Conservation (phyloP, 306 rosid genomes). For the Betula pendula region DNA sequence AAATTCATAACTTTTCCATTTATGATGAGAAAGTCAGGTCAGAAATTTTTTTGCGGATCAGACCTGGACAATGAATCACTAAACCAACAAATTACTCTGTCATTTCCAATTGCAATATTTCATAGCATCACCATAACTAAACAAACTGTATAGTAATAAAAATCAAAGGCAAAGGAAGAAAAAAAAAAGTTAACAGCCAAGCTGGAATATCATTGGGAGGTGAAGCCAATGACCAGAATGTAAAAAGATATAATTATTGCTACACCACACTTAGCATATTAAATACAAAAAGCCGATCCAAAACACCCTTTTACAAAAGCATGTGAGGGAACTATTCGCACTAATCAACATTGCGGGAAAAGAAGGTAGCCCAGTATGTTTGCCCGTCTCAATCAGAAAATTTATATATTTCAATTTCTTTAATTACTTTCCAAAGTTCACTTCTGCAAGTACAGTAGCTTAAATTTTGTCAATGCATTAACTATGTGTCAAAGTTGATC, state of each 20-base stretch:
- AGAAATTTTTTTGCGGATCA: neutral
- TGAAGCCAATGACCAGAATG: neutral
- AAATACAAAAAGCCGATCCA: neutral
- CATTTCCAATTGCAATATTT: neutral
- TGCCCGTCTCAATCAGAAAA: neutral
- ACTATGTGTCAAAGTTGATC: neutral
- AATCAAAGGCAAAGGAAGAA: neutral
- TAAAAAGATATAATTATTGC: neutral
- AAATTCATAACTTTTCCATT: neutral
- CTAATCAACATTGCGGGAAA: neutral
- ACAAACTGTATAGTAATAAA: neutral
- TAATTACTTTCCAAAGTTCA: neutral
- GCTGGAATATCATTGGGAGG: neutral
- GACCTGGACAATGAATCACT: neutral
- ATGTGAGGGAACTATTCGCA: neutral
- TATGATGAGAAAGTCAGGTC: neutral
- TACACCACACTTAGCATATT: neutral
- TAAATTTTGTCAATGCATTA: neutral
- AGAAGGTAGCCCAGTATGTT: neutral
- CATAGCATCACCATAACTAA: neutral
- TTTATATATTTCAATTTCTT: neutral
- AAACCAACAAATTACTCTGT: neutral
- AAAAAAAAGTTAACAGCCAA: neutral
- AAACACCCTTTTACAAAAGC: neutral
- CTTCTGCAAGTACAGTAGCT: neutral